Percentiles rank a stretch among this genome's conserved stretches.
Conservation (phyloP, 2,329 filamentous ascomycete genomes). For the Aspergillus phoenicis region DNA sequence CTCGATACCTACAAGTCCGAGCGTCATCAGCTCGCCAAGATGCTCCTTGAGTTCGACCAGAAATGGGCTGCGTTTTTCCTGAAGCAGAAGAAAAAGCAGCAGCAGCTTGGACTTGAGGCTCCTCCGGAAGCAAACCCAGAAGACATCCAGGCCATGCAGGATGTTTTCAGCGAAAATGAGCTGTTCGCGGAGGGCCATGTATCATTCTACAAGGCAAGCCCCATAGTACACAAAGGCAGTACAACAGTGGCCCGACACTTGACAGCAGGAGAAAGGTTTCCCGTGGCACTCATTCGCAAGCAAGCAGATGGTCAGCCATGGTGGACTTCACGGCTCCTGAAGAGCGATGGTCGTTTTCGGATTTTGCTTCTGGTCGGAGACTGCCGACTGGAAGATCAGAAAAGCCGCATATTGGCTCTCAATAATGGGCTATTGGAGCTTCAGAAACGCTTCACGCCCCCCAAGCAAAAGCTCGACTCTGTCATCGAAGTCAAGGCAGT, state of each 20-base stretch:
- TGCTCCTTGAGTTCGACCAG: slow-evolving; percentile 66
- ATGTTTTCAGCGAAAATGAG: not conserved
- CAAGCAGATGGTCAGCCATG: slow-evolving; percentile 18
- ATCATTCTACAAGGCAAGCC: slow-evolving; percentile 8
- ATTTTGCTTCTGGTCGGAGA: slow-evolving; percentile 62
- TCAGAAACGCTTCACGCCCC: slow-evolving; percentile 47
- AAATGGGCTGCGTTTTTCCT: slow-evolving; percentile 10
- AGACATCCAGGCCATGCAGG: slow-evolving; percentile 8
- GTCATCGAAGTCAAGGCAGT: slow-evolving; percentile 64
- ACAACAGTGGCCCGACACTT: slow-evolving; percentile 6
- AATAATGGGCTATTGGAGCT: slow-evolving; percentile 42
- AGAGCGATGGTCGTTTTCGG: slow-evolving; percentile 39
- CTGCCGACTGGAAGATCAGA: slow-evolving; percentile 50
- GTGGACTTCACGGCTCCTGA: slow-evolving; percentile 29
- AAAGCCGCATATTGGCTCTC: slow-evolving; percentile 50
- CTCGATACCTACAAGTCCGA: slow-evolving; percentile 56
- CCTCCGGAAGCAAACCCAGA: not conserved
- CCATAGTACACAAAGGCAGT: slow-evolving; percentile 9
- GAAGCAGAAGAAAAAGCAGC: not conserved
- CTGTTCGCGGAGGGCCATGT: slow-evolving; percentile 11
- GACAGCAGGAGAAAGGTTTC: slow-evolving; percentile 24
- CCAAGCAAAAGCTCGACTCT: slow-evolving; percentile 43
- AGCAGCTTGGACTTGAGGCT: not conserved
- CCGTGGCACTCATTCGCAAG: slow-evolving; percentile 21
- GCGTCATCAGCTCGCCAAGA: slow-evolving; percentile 61